phyloP scores from a whole-genome alignment of 2,329 filamentous ascomycete genomes.

The Pseudomassariella vexata region DNA sequence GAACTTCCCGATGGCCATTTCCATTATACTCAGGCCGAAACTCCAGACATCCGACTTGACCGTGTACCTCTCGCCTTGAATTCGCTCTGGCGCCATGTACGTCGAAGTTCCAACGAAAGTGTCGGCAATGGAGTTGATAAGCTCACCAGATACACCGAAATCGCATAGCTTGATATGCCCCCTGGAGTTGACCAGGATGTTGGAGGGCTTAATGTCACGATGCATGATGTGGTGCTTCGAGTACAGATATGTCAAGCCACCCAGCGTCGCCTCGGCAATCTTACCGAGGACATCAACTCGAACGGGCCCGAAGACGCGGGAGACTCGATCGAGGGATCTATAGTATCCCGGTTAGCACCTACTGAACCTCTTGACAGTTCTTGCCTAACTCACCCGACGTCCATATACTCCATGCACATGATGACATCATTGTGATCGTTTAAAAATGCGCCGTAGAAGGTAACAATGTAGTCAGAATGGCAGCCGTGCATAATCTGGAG shows the following conservation, averaged over 20 bases:
- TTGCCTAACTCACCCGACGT: constrained; percentile 72
- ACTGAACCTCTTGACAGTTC: neutral
- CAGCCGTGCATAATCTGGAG: constrained; percentile 98
- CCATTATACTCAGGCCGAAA: constrained; percentile 92
- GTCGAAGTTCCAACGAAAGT: constrained; percentile 98
- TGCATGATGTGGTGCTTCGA: constrained; percentile 97
- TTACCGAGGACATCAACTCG: constrained; percentile 96
- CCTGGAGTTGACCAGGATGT: constrained; percentile 90
- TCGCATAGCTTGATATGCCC: constrained; percentile 97
- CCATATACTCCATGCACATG: constrained; percentile 99
- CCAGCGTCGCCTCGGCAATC: constrained; percentile 92
- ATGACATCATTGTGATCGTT: constrained; percentile 97
- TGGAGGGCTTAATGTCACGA: constrained; percentile 96
- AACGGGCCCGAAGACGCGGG: constrained; percentile 89
- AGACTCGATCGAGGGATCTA: constrained; percentile 89
- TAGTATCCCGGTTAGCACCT: constrained; percentile 16
- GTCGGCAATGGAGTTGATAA: constrained; percentile 96
- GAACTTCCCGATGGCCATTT: constrained; percentile 94
- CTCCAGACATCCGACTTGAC: constrained; percentile 99
- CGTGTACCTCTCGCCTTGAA: constrained; percentile 93
- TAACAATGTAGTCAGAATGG: constrained; percentile 94
- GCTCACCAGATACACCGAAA: constrained; percentile 96
- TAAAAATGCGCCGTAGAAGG: constrained; percentile 94
- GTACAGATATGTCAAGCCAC: constrained; percentile 91
- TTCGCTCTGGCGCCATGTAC: constrained; percentile 98